phyloP scores from a whole-genome alignment of 805 yeast species.

The Hanseniaspora occidentalis region DNA sequence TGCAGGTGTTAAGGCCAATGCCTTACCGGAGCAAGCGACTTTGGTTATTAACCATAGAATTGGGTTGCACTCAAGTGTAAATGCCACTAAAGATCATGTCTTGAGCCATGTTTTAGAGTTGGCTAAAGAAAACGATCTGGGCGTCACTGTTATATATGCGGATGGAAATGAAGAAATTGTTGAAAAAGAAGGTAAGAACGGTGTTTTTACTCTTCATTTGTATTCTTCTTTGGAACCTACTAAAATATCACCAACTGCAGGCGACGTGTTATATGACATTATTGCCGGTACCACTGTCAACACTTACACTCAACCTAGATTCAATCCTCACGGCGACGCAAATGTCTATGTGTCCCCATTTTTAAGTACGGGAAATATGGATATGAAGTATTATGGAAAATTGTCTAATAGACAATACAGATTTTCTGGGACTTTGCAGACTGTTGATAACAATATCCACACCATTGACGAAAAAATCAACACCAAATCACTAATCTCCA shows the following conservation, averaged over 20 bases:
- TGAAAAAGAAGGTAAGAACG: constrained; percentile 4
- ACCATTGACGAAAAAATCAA: constrained; percentile 10
- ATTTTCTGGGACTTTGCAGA: constrained; percentile 2
- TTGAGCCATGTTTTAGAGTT: constrained; percentile 7
- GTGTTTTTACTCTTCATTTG: constrained; percentile 18
- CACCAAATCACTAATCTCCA: constrained; percentile 7
- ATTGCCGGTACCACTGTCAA: constrained; percentile 46
- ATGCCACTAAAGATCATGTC: constrained; percentile 30
- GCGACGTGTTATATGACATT: constrained; percentile 34
- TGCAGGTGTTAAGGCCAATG: constrained; percentile 51
- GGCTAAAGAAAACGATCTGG: constrained; percentile 8
- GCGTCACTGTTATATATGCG: constrained; percentile 5
- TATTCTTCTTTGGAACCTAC: constrained; percentile 33
- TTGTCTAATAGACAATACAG: constrained; percentile 7
- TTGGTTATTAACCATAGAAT: constrained; percentile 41
- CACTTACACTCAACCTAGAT: constrained; percentile 39
- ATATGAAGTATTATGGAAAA: constrained; percentile 6
- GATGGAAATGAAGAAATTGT: constrained; percentile 1
- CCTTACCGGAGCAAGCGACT: constrained; percentile 41
- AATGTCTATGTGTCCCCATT: neutral
- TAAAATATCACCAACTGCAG: constrained; percentile 33
- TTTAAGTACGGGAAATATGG: constrained; percentile 6
- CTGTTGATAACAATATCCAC: constrained; percentile 6
- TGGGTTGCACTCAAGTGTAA: constrained; percentile 39
- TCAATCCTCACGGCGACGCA: neutral